These are phyloP conservation scores for Iberis pinnata DNA, from an alignment of 345 rosid species.

Conservation along the genomic window DNA sequence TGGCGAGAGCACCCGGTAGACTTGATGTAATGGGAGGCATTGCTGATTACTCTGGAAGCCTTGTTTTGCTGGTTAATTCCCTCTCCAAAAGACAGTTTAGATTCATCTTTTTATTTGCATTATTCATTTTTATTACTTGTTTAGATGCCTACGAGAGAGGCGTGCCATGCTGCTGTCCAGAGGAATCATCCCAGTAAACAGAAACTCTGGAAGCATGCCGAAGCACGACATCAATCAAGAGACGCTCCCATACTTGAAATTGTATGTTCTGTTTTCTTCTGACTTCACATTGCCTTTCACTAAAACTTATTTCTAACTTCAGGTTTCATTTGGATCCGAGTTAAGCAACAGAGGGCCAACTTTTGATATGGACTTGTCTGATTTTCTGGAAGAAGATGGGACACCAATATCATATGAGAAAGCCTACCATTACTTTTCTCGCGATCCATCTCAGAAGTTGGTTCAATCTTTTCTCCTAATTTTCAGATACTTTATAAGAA, in stretches of 20 bases:
- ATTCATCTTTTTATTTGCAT: no score
- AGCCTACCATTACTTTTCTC: conserved; percentile 71
- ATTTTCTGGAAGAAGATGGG: conserved; percentile 73
- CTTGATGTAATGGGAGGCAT: conserved; percentile 99
- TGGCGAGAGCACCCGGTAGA: conserved; percentile 96
- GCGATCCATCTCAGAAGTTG: conserved; percentile 91
- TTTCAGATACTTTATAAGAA: background rate
- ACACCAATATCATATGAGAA: conserved; percentile 84
- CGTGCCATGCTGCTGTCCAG: conserved; percentile 96
- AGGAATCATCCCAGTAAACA: conserved; percentile 78
- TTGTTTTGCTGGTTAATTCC: conserved; percentile 76
- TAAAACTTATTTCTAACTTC: conserved; percentile 8
- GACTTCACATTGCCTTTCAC: conserved; percentile 71
- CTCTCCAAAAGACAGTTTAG: background rate
- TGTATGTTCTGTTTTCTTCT: conserved; percentile 37
- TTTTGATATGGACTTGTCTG: conserved; percentile 98
- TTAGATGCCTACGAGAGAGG: conserved; percentile 97
- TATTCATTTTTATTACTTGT: conserved; percentile 4
- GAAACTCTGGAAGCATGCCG: conserved; percentile 95
- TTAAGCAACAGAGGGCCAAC: conserved; percentile 96
- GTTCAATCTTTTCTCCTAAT: conserved; percentile 22
- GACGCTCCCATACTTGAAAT: conserved; percentile 55
- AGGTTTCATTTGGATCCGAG: conserved; percentile 99
- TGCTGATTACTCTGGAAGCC: conserved; percentile 98
- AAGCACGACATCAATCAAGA: conserved; percentile 80